A percentile compares a stretch with the other conserved stretches of the same genome.
Evolutionary conservation across 192 early-diverging fungal genomes (phyloP).

Genomic region (Spinellus fusiger): DNA sequence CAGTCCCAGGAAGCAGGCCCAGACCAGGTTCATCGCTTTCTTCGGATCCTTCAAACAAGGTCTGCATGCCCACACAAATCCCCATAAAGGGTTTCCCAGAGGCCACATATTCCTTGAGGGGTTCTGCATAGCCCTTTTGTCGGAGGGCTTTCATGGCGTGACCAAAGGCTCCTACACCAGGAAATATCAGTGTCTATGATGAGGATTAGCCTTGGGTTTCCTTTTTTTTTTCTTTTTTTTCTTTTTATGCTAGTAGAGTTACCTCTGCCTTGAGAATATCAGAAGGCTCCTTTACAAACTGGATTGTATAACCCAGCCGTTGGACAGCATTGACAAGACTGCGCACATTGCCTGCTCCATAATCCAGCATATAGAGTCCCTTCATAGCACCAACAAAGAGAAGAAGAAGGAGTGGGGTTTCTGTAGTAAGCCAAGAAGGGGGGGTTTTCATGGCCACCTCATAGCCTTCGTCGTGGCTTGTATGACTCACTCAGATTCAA

Average conservation of each 20-base stretch:
- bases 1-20: slow-evolving; percentile 72
- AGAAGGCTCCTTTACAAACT: slow-evolving; percentile 59
- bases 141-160: slow-evolving; percentile 77
- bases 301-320: slow-evolving; percentile 81
- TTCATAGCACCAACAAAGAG: slow-evolving; percentile 27
- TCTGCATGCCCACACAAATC: slow-evolving; percentile 98
- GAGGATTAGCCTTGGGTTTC: background rate
- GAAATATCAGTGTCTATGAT: slow-evolving; percentile 91
- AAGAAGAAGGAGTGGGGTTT: background rate
- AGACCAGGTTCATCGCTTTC: slow-evolving; percentile 79
- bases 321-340: slow-evolving; percentile 92
- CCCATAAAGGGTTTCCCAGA: slow-evolving; percentile 93
- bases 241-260: slow-evolving; percentile 12
- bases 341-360: slow-evolving; percentile 99
- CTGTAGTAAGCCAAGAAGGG: background rate
- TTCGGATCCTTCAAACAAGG: slow-evolving; percentile 84
- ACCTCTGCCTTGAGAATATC: slow-evolving; percentile 92
- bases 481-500: background rate
- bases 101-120: slow-evolving; percentile 76
- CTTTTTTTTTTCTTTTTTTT: background rate
- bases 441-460: background rate
- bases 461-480: background rate
- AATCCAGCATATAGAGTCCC: slow-evolving; percentile 85
- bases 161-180: slow-evolving; percentile 97
- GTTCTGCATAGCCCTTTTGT: slow-evolving; percentile 70